These are phyloP conservation scores for Salix caprea DNA, from an alignment of 345 rosid species.

Conservation along the genomic window DNA sequence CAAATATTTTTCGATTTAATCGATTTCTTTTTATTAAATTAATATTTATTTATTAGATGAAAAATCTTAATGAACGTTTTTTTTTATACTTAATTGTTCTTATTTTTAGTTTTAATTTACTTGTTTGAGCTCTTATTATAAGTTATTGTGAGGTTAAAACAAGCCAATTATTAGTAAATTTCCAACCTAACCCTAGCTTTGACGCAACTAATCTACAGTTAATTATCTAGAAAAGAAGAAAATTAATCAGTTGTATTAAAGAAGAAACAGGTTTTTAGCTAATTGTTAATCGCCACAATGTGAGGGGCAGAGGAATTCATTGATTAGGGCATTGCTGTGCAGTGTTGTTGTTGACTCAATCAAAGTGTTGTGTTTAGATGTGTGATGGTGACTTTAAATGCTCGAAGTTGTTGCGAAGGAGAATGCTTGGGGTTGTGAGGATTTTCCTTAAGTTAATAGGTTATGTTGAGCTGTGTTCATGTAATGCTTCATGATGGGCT, in stretches of 20 bases:
- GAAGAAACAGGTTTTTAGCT: neutral
- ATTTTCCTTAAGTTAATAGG: neutral
- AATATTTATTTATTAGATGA: no score
- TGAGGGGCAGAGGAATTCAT: neutral
- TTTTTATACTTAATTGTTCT: neutral
- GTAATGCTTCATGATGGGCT: neutral
- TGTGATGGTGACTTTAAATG: neutral
- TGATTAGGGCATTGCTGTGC: neutral
- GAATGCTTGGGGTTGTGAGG: neutral
- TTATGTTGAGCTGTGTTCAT: neutral
- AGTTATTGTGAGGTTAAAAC: neutral
- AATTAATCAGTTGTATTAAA: no score
- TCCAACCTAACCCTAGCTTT: neutral
- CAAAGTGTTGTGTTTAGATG: neutral
- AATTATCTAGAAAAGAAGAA: neutral
- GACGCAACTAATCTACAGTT: neutral
- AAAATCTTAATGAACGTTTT: no score
- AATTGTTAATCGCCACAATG: neutral
- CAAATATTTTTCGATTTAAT: no score
- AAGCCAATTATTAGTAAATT: neutral
- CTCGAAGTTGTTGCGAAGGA: neutral
- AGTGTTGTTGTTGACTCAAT: neutral
- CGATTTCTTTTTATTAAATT: no score
- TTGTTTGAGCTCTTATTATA: no score
- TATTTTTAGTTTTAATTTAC: neutral